Base-by-base conservation (phyloP, 345 rosid genomes). In the Erucastrum elatum region DNA sequence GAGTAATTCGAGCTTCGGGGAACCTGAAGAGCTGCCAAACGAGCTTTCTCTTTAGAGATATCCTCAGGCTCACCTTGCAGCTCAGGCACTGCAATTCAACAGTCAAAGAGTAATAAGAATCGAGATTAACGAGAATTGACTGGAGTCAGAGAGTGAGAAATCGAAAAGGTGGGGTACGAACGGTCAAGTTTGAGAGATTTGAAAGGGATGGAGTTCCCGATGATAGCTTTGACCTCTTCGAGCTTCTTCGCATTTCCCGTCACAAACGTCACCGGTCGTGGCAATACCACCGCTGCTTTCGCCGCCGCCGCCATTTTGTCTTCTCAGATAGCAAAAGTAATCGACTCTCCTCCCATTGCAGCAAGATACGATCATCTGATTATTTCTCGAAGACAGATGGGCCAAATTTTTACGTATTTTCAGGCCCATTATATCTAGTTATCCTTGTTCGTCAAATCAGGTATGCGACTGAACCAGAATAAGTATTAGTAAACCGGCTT, bases 211-310 rank as follows among this genome's bases (percentile, higher is more conserved):
- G 97, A 84, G 25, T 87, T 84, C 8, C 98, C 97, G 86, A 95
- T 75, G 10, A 95, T 95, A 49, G 87, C 86, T 66, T 91, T 92
- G 26, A 95, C 99, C 80, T 95, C 98, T 64, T 95, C 99, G 5
- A 93, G 94, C 83, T 95, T 95, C 87, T 93, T 93, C 4, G 96
- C 93, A 80, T 91, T 95, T 26, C 99, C 98, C 0, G 98, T 95
- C 58, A 95, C 98, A 78, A 93, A 93, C 0, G 97, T 95, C 82
- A 95, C 97, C 82, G 98, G 96, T 55, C 93, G 87, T 13, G 90
- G 80, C 60, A 93, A 11, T 68, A 74, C 71, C 61, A 79, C 90
- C 73, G 88, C 83, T 84, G 74, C 82, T 72, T 73, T 75, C 31
- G 81, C 86, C 84, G 88, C 89, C 86, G 88, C 89, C 90, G 76